These are phyloP conservation scores for Aspergillus sparsus DNA, from an alignment of 495 filamentous ascomycete genomes.

Conservation along the genomic window DNA sequence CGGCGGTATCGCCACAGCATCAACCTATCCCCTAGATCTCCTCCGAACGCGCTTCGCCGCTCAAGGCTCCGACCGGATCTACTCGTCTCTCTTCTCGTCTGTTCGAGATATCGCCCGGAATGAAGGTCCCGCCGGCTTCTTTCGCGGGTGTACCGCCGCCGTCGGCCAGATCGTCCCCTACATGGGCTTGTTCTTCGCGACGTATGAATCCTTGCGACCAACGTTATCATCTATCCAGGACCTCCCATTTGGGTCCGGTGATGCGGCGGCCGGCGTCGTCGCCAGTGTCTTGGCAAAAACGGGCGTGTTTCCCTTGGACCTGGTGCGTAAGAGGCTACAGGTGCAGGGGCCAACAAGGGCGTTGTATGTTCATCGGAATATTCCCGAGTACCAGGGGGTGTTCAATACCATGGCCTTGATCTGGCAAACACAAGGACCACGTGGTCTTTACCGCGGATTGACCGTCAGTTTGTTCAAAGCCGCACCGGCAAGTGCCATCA, in stretches of 20 bases:
- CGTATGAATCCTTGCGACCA: slow-evolving; percentile 72
- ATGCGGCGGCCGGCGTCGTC: slow-evolving; percentile 77
- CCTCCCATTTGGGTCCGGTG: slow-evolving; percentile 72
- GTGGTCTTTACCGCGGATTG: slow-evolving; percentile 86
- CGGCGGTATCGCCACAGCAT: slow-evolving; percentile 76
- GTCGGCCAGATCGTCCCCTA: slow-evolving; percentile 88
- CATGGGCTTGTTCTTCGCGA: slow-evolving; percentile 94
- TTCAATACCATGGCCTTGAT: slow-evolving; percentile 65
- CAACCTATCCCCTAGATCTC: slow-evolving; percentile 91
- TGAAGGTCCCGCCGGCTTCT: slow-evolving; percentile 80
- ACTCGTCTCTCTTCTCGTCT: slow-evolving; percentile 65
- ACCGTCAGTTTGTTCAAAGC: slow-evolving; percentile 90
- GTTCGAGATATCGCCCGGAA: slow-evolving; percentile 68
- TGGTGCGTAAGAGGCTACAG: slow-evolving; percentile 89
- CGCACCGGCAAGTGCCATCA: slow-evolving; percentile 90
- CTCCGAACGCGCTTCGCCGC: slow-evolving; percentile 94
- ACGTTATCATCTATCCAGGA: slow-evolving; percentile 49
- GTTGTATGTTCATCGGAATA: slow-evolving; percentile 81
- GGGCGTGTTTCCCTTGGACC: slow-evolving; percentile 88
- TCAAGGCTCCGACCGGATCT: slow-evolving; percentile 82
- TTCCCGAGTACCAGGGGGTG: slow-evolving; percentile 79
- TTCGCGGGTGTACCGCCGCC: slow-evolving; percentile 77
- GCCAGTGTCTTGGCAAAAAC: slow-evolving; percentile 84
- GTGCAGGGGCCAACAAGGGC: slow-evolving; percentile 86
- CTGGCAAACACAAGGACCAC: slow-evolving; percentile 66